phyloP scores from a whole-genome alignment of 805 yeast species.

The Candida qinlingensis region DNA sequence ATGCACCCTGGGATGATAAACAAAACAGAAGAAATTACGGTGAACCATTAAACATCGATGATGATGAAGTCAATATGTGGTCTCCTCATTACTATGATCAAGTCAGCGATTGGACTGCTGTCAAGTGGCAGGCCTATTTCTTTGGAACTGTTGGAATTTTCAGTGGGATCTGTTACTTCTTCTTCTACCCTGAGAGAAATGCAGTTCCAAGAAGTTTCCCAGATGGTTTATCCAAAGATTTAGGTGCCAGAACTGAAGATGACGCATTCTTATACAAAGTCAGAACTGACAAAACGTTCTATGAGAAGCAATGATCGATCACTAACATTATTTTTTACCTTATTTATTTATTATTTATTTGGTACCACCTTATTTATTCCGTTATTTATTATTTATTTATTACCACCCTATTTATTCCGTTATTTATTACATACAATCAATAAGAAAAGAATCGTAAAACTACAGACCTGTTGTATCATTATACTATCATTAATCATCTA shows the following conservation, averaged over 20 bases:
- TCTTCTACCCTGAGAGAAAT: conserved; percentile 58
- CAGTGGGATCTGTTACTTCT: conserved; percentile 41
- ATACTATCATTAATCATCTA: neutral
- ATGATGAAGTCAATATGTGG: conserved; percentile 79
- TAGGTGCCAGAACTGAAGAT: conserved; percentile 57
- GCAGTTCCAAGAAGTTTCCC: conserved; percentile 77
- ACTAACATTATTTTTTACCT: neutral
- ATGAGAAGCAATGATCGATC: neutral
- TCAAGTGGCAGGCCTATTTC: conserved; percentile 50
- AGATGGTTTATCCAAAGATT: conserved; percentile 67
- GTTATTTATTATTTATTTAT: neutral
- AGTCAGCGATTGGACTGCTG: conserved; percentile 56
- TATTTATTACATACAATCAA: neutral
- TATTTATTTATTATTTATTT: conserved; percentile 1
- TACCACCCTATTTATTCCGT: neutral
- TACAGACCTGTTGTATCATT: neutral
- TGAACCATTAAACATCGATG: conserved; percentile 67
- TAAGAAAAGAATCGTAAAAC: neutral
- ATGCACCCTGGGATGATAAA: conserved; percentile 68
- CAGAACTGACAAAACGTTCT: conserved; percentile 33
- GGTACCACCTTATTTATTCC: neutral
- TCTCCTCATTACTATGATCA: conserved; percentile 70
- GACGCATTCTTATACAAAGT: conserved; percentile 34
- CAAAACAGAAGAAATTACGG: conserved; percentile 75
- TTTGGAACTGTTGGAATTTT: conserved; percentile 43